A percentile compares a stretch with the other conserved stretches of the same genome.
These are phyloP conservation scores for Scolecobasidium constrictum DNA, from an alignment of 2,329 filamentous ascomycete genomes.

Conservation along the genomic window DNA sequence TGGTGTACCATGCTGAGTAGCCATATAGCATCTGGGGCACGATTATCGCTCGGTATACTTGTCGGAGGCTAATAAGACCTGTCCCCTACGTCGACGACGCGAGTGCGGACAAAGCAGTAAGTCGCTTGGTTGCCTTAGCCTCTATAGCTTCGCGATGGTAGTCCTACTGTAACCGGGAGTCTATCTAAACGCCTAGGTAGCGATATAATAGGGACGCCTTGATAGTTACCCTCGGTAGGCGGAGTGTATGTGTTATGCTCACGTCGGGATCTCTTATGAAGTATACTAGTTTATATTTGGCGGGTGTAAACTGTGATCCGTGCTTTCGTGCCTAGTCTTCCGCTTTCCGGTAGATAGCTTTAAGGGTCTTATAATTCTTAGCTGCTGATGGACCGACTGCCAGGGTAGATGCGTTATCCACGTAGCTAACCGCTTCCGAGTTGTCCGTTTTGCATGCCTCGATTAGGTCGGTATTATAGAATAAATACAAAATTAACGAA, in stretches of 20 bases:
- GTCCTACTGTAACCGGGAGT: constrained; percentile 12
- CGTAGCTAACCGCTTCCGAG: constrained; percentile 12
- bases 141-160: constrained; percentile 12
- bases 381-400: constrained; percentile 12
- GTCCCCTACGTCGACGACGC: constrained; percentile 14
- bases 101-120: constrained; percentile 13
- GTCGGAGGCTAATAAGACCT: constrained; percentile 12
- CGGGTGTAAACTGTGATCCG: constrained; percentile 17
- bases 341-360: constrained; percentile 12
- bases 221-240: constrained; percentile 11
- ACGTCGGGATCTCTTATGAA: constrained; percentile 9
- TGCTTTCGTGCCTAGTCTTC: constrained; percentile 16
- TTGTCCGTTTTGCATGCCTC: constrained; percentile 12
- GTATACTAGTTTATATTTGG: constrained; percentile 21
- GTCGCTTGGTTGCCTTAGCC: constrained; percentile 12
- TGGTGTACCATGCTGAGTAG: no score
- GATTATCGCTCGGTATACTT: constrained; percentile 19
- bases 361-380: constrained; percentile 14
- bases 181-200: constrained; percentile 15
- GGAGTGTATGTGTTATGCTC: no score
- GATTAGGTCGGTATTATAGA: constrained; percentile 21
- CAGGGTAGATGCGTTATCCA: constrained; percentile 18
- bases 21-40: constrained; percentile 21
- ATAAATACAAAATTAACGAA: constrained; percentile 18
- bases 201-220: constrained; percentile 10